phyloP scores from a whole-genome alignment of 768 basidiomycete genomes.

The Candolleomyces eurysporus region DNA sequence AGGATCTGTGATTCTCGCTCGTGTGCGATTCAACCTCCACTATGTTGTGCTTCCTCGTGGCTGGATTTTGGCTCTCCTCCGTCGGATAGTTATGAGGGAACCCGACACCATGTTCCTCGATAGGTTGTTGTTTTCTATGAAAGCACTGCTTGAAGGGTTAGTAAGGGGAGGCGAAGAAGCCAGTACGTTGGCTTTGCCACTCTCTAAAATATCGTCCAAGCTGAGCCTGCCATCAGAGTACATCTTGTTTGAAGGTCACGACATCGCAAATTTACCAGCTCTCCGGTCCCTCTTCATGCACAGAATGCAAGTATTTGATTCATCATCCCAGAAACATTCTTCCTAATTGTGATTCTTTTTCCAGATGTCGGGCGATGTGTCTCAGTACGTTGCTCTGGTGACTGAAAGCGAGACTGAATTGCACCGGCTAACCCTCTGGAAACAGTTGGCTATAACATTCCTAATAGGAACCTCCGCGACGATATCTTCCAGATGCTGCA shows the following conservation, averaged over 20 bases:
- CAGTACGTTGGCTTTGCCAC: background rate
- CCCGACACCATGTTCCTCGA: background rate
- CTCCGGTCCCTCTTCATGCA: slow-evolving; percentile 39
- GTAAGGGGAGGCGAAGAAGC: background rate
- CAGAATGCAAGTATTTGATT: slow-evolving; percentile 40
- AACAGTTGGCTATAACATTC: slow-evolving; percentile 29
- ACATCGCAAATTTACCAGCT: slow-evolving; percentile 13
- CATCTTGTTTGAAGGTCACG: slow-evolving; percentile 24
- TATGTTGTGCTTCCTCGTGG: slow-evolving; percentile 50
- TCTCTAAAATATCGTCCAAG: background rate
- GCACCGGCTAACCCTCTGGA: background rate
- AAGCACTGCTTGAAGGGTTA: background rate
- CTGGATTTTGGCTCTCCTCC: slow-evolving; percentile 39
- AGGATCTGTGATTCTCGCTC: slow-evolving; percentile 35
- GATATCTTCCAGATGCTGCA: slow-evolving; percentile 15
- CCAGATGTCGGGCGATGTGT: slow-evolving; percentile 47
- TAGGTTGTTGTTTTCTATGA: background rate
- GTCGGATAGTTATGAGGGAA: background rate
- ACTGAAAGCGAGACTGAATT: background rate
- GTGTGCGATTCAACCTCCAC: slow-evolving; percentile 30
- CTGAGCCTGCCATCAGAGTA: slow-evolving; percentile 2
- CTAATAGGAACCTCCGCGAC: slow-evolving; percentile 9
- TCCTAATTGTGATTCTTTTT: background rate
- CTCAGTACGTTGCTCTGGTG: slow-evolving; percentile 36
- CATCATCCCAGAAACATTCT: background rate